phyloP scores from a whole-genome alignment of 2,329 filamentous ascomycete genomes.

The Daldinia sp. region DNA sequence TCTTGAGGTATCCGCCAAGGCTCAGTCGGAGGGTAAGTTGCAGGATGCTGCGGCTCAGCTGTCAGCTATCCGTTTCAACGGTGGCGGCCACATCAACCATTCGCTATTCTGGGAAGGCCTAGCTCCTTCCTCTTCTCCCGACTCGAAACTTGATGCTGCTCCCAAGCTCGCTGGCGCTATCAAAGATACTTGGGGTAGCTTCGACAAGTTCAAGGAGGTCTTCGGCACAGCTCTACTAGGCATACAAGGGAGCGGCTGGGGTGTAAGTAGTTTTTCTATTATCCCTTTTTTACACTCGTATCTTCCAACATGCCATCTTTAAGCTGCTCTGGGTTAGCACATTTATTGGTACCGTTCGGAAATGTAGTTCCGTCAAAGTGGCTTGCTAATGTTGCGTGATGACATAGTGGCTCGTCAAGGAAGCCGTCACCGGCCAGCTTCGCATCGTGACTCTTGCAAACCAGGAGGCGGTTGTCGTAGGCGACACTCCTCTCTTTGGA shows the following conservation, averaged over 20 bases:
- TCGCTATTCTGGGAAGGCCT: slow-evolving; percentile 92
- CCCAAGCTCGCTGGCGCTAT: slow-evolving; percentile 73
- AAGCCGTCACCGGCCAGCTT: slow-evolving; percentile 69
- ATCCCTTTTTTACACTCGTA: background rate
- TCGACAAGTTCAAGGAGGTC: slow-evolving; percentile 73
- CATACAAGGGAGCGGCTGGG: slow-evolving; percentile 89
- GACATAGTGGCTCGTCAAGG: slow-evolving; percentile 76
- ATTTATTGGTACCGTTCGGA: background rate
- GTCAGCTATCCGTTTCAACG: slow-evolving; percentile 84
- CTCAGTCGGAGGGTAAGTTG: slow-evolving; percentile 65
- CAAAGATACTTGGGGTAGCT: slow-evolving; percentile 73
- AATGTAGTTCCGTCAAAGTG: background rate
- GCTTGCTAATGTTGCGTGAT: slow-evolving; percentile 12
- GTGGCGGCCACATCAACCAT: slow-evolving; percentile 94
- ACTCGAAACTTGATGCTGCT: slow-evolving; percentile 67
- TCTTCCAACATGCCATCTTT: background rate
- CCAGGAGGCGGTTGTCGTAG: slow-evolving; percentile 77
- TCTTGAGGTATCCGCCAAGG: slow-evolving; percentile 69
- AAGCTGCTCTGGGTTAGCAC: too few species aligned
- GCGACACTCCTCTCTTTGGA: slow-evolving; percentile 77
- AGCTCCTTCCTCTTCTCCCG: slow-evolving; percentile 67
- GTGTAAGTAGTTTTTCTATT: slow-evolving; percentile 50
- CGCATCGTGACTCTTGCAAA: slow-evolving; percentile 86
- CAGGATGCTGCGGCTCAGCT: slow-evolving; percentile 74
- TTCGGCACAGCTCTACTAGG: slow-evolving; percentile 75